Evolutionary conservation across 1,284 basidiomycete species (phyloP).

Genomic region (Puccinia triticina): DNA sequence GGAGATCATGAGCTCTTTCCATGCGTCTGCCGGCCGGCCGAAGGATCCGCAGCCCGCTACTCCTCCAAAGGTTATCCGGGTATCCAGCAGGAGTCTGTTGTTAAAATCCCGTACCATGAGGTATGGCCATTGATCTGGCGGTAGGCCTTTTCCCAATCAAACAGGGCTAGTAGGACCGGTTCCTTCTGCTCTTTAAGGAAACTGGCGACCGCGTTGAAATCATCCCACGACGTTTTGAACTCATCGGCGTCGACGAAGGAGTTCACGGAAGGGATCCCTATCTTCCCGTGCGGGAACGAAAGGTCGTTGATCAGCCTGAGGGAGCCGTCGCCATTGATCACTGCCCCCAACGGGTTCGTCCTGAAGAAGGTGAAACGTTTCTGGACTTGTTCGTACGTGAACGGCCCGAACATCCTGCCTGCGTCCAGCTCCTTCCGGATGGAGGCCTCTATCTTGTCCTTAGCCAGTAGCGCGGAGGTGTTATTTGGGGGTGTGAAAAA

Average conservation of each 20-base stretch:
- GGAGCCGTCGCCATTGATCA: not conserved
- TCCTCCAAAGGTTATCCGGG: conserved; percentile 8
- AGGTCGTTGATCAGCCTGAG: conserved; percentile 31
- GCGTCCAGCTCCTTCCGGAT: not conserved
- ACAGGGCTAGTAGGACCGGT: not conserved
- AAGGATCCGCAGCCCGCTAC: not conserved
- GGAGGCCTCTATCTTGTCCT: not conserved
- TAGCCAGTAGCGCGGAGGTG: not conserved
- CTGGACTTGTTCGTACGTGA: too few relatives aligned
- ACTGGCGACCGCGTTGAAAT: not conserved
- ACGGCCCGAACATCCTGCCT: too few relatives aligned
- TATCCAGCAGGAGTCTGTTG: not conserved
- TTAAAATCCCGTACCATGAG: not conserved
- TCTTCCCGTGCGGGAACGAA: not conserved
- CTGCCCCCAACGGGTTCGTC: too few relatives aligned
- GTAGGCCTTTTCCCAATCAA: too few relatives aligned
- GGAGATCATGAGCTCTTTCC: too few relatives aligned
- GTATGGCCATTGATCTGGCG: not conserved
- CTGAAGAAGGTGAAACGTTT: too few relatives aligned
- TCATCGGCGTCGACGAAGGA: too few relatives aligned
- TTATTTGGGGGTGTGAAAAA: not conserved
- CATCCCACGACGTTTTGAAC: too few relatives aligned
- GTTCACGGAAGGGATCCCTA: too few relatives aligned
- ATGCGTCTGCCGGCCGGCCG: not conserved
- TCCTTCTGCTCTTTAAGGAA: not conserved